Evolutionary conservation across 768 basidiomycete genomes (phyloP), one percentile per base, ranked within the genome.

Genomic region (Coprinopsis strossmayeri): DNA sequence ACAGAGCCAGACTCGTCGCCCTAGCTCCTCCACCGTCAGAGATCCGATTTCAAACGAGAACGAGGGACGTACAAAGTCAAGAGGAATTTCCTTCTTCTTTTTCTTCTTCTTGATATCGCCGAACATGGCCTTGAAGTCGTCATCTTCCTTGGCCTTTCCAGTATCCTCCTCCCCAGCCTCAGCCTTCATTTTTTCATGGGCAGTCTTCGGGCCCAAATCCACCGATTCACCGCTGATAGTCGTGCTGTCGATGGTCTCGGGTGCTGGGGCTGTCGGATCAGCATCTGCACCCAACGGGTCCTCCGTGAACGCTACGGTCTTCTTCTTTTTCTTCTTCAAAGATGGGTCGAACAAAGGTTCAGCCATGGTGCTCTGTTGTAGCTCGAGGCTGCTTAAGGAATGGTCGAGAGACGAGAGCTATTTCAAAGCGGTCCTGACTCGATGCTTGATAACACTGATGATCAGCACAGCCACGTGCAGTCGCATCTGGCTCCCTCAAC

Each of bases 51-150:
- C 2, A 49, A 42, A 30, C 11, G n/a, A 24, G 17, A n/a, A 13
- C 2, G 25, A 39, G 9, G 38, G 23, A 70, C 84, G 55, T 61
- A 87, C 87, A 51, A 89, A 68, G 65, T 90, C 87, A 63, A 89
- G 75, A 3, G 87, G 88, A 50, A 91, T 87, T 49, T 91, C 90
- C 64, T 90, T 91, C 74, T 87, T 90, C 73, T 91, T 92, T 71
- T 91, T 91, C 67, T 91, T 91, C 77, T 87, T 91, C 77, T 89
- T 91, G 63, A 90, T 61, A 61, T 89, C 90, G 2, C 84, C 87
- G 60, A 91, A 91, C 83, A 91, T 87, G 39, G 84, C 76, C 63
- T 87, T 86, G 64, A 81, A 73, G 30, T 90, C 83, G 25, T 90
- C 87, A 0, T 83, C 84, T 56, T 81, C 81, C 55, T 77, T 76